Evolutionary conservation across 1,139 yeast species (phyloP), one percentile per base, ranked within the genome.

Genomic region (Pichia kudriavzevii): DNA sequence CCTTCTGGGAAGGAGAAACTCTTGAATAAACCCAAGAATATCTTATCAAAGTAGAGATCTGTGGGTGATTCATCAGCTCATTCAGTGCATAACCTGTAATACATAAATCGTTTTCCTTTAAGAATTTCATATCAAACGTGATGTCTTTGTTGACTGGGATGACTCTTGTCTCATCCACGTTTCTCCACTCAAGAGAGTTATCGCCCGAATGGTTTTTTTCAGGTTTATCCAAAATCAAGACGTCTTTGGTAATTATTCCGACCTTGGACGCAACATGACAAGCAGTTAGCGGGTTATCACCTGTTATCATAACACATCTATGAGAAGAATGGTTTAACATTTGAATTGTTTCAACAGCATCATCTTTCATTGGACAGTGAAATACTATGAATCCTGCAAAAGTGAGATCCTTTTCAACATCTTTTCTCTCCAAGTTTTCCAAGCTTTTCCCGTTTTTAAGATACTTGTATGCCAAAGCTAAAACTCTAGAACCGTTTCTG

Each of bases 1-100:
- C 98, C 64, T 91, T 93, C 66, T 91, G 98, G 23, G 80, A 58
- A 31, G 99, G 98, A 7, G 98, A 91, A 26, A 93, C 98, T 65
- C 99, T 82, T 32, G 98, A 96, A 56, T 85, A 93, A 35, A 93
- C 84, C 97, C 97, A 91, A 21, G 96, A 78, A 58, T 85, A 85
- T 56, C 82, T 79, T 52, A 91, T 72, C 49, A 91, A 67, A 32
- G 75, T 78, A 44, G 70, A 67, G 41, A 88, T 67, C 53, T 84
- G 87, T 22, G 64, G 61, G 52, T 83, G 93, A 15, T 49, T 54
- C 41, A 65, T 59, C 49, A 87, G 67, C 49, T 73, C 72, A 30
- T 72, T 69, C 48, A 91, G 67, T 8, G 98, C 98, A 57, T 81
- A 78, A 40, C 99, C 99, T 40, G 96, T 91, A 42, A 91, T 70